Evolutionary conservation across 2,329 filamentous ascomycete species (phyloP).

Genomic region (Pestalotiopsis sp.): DNA sequence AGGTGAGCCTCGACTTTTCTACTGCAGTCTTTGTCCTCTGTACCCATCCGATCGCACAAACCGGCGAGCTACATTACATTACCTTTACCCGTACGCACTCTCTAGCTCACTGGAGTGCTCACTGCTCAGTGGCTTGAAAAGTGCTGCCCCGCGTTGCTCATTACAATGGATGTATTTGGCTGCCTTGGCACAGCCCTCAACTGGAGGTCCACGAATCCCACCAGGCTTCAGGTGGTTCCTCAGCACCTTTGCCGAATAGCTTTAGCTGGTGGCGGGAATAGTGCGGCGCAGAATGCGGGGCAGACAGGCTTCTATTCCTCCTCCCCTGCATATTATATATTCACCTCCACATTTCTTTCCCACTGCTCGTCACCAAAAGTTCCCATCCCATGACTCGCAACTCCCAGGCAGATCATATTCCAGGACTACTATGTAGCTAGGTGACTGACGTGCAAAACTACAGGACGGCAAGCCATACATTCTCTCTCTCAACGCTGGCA

Average conservation of each 20-base stretch:
- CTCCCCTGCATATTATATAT: neutral
- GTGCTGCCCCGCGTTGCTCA: too few species aligned
- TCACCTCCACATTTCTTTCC: neutral
- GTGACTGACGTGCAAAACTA: neutral
- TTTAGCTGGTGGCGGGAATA: neutral
- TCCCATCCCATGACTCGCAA: neutral
- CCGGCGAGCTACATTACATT: too few species aligned
- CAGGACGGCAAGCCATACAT: constrained; percentile 76
- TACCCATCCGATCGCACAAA: too few species aligned
- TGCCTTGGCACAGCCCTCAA: neutral
- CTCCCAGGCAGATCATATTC: neutral
- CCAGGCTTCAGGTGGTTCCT: neutral
- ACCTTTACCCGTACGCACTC: too few species aligned
- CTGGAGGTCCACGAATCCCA: neutral
- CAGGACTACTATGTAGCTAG: neutral
- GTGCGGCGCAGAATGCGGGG: neutral
- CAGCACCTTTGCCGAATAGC: neutral
- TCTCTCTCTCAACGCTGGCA: constrained; percentile 55
- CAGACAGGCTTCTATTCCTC: neutral
- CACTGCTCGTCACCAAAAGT: neutral
- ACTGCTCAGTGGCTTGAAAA: too few species aligned
- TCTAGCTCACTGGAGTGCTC: too few species aligned
- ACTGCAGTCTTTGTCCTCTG: too few species aligned
- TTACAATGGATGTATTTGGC: neutral
- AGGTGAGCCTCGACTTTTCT: constrained; percentile 34